Evolutionary conservation across 1,139 yeast genomes (phyloP).

Genomic region (Kluyveromyces sp.): DNA sequence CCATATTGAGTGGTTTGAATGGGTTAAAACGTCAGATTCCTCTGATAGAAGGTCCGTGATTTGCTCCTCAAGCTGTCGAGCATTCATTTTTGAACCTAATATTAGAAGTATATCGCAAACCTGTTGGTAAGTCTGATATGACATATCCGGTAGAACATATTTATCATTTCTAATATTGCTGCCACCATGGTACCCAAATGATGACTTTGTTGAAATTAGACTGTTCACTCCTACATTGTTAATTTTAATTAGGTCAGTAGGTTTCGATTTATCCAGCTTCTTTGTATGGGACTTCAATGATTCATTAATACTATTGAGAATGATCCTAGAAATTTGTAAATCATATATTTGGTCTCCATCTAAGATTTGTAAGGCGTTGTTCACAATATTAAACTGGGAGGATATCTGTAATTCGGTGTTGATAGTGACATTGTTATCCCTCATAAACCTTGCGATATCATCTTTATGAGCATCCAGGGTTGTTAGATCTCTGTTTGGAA

Average conservation of each 20-base stretch:
- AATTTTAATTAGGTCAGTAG: not conserved
- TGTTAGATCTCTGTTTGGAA: not conserved
- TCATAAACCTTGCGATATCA: not conserved
- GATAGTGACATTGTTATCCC: not conserved
- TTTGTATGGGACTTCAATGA: not conserved
- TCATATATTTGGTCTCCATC: slow-evolving; percentile 4
- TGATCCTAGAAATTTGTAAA: not conserved
- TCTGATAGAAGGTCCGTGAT: not conserved
- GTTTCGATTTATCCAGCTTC: not conserved
- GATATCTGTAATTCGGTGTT: not conserved
- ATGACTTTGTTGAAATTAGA: too few relatives aligned
- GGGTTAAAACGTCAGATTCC: not conserved
- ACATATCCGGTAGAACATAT: not conserved
- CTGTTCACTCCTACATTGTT: not conserved
- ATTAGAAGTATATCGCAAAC: not conserved
- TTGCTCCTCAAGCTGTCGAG: not conserved
- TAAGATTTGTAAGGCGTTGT: slow-evolving; percentile 4
- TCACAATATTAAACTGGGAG: not conserved
- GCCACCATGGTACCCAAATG: too few relatives aligned
- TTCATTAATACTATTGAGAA: not conserved
- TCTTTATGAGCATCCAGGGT: not conserved
- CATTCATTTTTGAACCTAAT: not conserved
- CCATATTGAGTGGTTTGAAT: not conserved
- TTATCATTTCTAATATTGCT: too few relatives aligned
- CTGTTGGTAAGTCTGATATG: not conserved